Evolutionary conservation across 345 rosid species (phyloP).

Genomic region (Triadica sebifera): DNA sequence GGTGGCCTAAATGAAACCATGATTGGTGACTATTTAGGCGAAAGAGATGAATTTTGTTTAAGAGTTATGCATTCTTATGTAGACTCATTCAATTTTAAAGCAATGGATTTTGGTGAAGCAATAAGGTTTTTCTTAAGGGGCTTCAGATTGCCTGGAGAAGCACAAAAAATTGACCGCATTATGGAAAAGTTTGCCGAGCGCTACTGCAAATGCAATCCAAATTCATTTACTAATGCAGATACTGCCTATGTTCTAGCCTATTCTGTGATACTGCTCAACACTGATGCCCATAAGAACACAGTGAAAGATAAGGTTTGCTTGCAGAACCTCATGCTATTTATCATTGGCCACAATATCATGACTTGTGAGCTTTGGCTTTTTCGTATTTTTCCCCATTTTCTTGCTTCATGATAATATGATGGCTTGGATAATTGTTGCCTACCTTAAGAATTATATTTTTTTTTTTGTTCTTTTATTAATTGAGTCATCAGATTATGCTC

Average conservation of each 20-base stretch:
- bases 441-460: not conserved
- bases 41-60: constrained; percentile 85
- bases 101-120: constrained; percentile 79
- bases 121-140: constrained; percentile 90
- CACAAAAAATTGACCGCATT: constrained; percentile 95
- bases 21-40: constrained; percentile 97
- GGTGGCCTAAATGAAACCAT: constrained; percentile 69
- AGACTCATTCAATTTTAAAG: constrained; percentile 84
- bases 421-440: not conserved
- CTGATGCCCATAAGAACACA: constrained; percentile 94
- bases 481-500: not conserved
- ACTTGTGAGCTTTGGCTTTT: constrained; percentile 4
- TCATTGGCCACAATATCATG: constrained; percentile 9
- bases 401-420: not conserved
- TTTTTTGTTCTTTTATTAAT: not conserved
- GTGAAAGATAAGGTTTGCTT: constrained; percentile 91
- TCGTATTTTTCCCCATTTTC: not conserved
- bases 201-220: constrained; percentile 88
- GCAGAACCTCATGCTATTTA: constrained; percentile 17
- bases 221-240: constrained; percentile 89
- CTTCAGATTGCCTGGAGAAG: constrained; percentile 93
- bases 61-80: constrained; percentile 97
- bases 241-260: constrained; percentile 96
- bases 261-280: constrained; percentile 93
- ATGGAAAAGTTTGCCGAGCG: constrained; percentile 99